Conservation (phyloP, 768 basidiomycete species). For the Hygrophorus russula region DNA sequence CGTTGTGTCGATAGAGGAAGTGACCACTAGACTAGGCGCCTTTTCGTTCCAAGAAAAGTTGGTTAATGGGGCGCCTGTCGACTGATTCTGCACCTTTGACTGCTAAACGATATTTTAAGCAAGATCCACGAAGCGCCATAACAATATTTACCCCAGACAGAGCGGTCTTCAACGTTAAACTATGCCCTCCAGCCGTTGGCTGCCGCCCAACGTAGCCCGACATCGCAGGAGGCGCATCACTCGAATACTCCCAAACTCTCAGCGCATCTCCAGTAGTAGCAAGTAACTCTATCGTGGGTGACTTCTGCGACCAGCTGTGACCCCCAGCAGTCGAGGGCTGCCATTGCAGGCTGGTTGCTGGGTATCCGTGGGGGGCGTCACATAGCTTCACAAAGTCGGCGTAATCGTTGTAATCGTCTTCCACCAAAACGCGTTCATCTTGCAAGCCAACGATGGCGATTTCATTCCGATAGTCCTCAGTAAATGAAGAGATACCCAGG, state of each 20-base stretch:
- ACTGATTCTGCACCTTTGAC: conserved; percentile 83
- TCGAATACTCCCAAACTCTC: conserved; percentile 81
- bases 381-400: conserved; percentile 83
- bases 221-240: conserved; percentile 45
- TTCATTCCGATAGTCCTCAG: conserved; percentile 74
- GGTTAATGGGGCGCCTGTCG: conserved; percentile 82
- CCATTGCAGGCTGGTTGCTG: conserved; percentile 89
- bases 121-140: not conserved
- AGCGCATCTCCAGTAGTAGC: conserved; percentile 93
- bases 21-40: conserved; percentile 83
- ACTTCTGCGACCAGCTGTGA: conserved; percentile 61
- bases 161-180: conserved; percentile 61
- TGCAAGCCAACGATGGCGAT: conserved; percentile 72
- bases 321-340: conserved; percentile 65
- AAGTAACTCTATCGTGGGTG: conserved; percentile 62
- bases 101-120: conserved; percentile 31
- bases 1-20: conserved; percentile 96
- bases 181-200: conserved; percentile 44
- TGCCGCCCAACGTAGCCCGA: conserved; percentile 66
- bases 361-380: conserved; percentile 80
- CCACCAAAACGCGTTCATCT: conserved; percentile 80
- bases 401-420: conserved; percentile 74
- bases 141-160: conserved; percentile 61
- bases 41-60: conserved; percentile 98
- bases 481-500: conserved; percentile 76